Conservation (phyloP, 257 asterid genomes). For the Verbena officinalis region DNA sequence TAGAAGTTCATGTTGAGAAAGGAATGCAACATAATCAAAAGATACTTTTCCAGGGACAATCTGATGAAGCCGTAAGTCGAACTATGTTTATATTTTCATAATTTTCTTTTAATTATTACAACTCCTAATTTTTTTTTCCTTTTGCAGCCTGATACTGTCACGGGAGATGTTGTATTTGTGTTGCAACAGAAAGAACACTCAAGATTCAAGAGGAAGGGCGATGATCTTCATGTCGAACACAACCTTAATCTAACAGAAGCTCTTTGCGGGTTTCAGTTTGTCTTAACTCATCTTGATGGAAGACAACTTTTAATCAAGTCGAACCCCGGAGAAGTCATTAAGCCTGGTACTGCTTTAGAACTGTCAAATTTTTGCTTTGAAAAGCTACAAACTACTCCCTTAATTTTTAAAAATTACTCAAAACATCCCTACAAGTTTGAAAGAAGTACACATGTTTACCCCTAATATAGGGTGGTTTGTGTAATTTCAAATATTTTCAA, state of each 20-base stretch:
- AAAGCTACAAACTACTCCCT: too few species aligned
- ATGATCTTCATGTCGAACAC: constrained; percentile 45
- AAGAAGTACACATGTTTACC: too few species aligned
- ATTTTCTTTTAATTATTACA: too few species aligned
- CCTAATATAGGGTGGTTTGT: too few species aligned
- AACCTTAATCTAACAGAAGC: constrained; percentile 45
- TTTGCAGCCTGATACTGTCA: constrained; percentile 42
- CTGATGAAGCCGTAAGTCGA: constrained; percentile 48
- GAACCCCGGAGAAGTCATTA: constrained; percentile 45
- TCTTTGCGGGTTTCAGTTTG: constrained; percentile 49
- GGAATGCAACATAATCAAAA: constrained; percentile 47
- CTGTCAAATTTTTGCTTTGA: neutral
- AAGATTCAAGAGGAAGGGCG: constrained; percentile 32
- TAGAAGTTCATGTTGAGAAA: constrained; percentile 49
- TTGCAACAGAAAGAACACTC: constrained; percentile 34
- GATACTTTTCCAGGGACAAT: constrained; percentile 43
- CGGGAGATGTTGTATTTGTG: constrained; percentile 33
- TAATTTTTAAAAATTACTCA: too few species aligned
- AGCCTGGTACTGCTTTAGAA: constrained; percentile 40
- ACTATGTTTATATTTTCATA: neutral
- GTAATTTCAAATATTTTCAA: too few species aligned
- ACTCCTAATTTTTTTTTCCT: neutral
- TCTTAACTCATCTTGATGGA: constrained; percentile 47
- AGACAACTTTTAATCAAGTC: constrained; percentile 46
- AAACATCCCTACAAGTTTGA: too few species aligned